Evolutionary conservation across 257 asterid genomes (phyloP), one percentile per base, ranked within the genome.

Genomic region (Solanum boliviense): DNA sequence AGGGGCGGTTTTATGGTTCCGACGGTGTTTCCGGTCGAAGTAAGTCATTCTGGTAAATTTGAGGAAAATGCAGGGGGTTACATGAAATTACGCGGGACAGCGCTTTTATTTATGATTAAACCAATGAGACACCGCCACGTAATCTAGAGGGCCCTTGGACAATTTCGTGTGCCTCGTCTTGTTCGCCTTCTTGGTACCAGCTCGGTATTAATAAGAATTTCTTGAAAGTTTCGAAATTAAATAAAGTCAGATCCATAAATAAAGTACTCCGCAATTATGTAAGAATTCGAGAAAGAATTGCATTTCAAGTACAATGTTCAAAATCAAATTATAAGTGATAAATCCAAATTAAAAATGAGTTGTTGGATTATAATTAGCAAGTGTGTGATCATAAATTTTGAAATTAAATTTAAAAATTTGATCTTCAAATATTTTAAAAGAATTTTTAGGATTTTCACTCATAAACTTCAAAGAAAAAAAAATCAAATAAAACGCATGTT

Each of bases 1-100:
- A 13, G 95, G 96, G 13, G 89, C 79, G 21, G 94, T 87, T 89
- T 89, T 93, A 87, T 93, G 95, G 92, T 91, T 90, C 90, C 98
- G 98, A 87, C 98, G 94, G 91, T 89, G 89, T 62, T 94, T 96
- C 86, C 93, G 93, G 84, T 92, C 96, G 87, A 90, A 39, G 89
- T 87, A 94, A 60, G 93, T 89, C 98, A 94, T 94, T 73, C 74
- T 83, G 16, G 88, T 70, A 31, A 86, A 29, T 86, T 74, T 52
- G 41, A 58, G 38, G 5, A 31, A 86, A 7, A 32, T n/a, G 2
- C 12, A 32, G 84, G 84, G 79, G 20, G 44, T 5, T 67, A 74
- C 65, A 65, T 20, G 41, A 46, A 60, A 84, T 84, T 88, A 88
- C 88, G 88, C 90, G 88, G 90, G 88, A 84, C 78, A 46, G 2